Base-by-base conservation (phyloP, 1,284 basidiomycete species). In the Malassezia obtusa region DNA sequence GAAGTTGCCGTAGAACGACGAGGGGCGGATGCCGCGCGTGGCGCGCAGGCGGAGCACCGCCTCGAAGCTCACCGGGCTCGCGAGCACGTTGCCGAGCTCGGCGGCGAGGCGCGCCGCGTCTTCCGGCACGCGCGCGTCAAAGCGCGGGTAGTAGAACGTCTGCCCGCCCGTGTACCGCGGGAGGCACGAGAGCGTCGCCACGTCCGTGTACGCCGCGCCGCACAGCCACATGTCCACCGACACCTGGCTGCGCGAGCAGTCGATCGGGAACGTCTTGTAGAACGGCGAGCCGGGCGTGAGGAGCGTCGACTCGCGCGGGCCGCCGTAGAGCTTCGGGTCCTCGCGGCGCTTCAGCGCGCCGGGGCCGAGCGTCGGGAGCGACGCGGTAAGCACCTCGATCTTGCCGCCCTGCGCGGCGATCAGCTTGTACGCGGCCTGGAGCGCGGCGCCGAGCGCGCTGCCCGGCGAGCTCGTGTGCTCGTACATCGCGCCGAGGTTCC, bases 221-320 rank as follows among this genome's bases (percentile, higher is more conserved):
- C 95, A 96, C 49, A 98, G 79, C 84, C 95, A 98, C 92, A 99
- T 96, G 75, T 98, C 92, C 50, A 99, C 91, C 0, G 91, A 91
- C 33, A 99, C 87, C 75, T 98, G 94, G 9, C 87, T 85, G 62
- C 92, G 84, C 8, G 92, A 96, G 75, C 92, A 98, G 67, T 98
- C 92, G 73, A 98, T 98, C 17, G 94, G 89, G 65, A 98, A 96
- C 0, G 89, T 90, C 80, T 98, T 99, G 81, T 96, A 99, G 79
- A 95, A 99, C 8, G 85, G 82, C 30, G 87, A 87, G 24, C 68
- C 74, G 0, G 87, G 87, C 15, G 44, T 47, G 17, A 68, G 59
- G 25, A 65, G 45, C 9, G 52, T 62, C 61, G 74, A 43, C 58
- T 86, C 87, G 80, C 96, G 98, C 35, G 86, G 78, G 2, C 92